phyloP scores from a whole-genome alignment of 1,284 basidiomycete species.

The Anthracocystis walkeri region DNA sequence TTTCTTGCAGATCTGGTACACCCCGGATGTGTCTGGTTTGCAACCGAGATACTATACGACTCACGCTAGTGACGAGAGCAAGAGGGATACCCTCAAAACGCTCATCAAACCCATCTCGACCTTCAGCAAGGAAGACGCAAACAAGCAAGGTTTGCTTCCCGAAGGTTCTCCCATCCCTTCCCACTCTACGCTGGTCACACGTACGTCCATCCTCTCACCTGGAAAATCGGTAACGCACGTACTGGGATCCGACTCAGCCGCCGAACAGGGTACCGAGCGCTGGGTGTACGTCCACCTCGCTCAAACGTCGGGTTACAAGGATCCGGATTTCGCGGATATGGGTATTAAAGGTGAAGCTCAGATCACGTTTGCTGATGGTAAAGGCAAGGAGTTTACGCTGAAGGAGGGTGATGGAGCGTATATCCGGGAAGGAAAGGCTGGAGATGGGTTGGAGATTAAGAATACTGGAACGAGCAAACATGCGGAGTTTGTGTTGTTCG shows the following conservation, averaged over 20 bases:
- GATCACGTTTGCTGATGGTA: constrained; percentile 72
- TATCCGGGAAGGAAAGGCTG: constrained; percentile 36
- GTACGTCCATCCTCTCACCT: constrained; percentile 43
- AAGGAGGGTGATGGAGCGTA: constrained; percentile 60
- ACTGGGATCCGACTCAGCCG: constrained; percentile 45
- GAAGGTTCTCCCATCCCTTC: constrained; percentile 49
- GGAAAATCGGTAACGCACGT: constrained; percentile 36
- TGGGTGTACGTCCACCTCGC: constrained; percentile 63
- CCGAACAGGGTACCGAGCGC: constrained; percentile 28
- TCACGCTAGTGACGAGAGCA: constrained; percentile 42
- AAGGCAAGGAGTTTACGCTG: constrained; percentile 70
- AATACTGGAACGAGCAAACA: constrained; percentile 16
- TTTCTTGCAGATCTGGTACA: constrained; percentile 64
- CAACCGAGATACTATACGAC: constrained; percentile 57
- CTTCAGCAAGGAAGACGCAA: constrained; percentile 21
- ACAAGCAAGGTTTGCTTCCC: constrained; percentile 40
- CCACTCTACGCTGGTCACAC: constrained; percentile 48
- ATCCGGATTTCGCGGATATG: constrained; percentile 69
- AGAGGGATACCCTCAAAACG: constrained; percentile 49
- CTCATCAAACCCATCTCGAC: constrained; percentile 53
- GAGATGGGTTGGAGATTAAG: constrained; percentile 31
- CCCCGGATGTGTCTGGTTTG: constrained; percentile 36
- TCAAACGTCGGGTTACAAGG: constrained; percentile 50
- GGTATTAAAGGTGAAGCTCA: constrained; percentile 67
- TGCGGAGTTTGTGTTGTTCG: constrained; percentile 51